Base-by-base conservation (phyloP, 129 eudicot genomes). In the Flaveria sonorensis region DNA sequence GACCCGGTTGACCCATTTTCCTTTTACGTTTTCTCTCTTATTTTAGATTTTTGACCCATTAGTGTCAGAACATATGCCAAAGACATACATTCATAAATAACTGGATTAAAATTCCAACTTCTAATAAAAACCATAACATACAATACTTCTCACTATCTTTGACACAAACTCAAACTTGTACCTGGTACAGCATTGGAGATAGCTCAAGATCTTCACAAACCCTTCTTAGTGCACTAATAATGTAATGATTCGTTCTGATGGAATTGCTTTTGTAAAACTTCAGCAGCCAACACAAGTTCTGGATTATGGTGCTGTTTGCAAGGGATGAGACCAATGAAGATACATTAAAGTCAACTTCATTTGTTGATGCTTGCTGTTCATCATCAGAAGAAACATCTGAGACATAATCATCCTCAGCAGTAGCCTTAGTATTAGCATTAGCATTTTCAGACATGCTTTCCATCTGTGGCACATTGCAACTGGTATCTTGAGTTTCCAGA, bases 101-200 rank as follows among this genome's bases (percentile, higher is more conserved):
- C n/a, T 56, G 51, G 36, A 13, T 36, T 39, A 51, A 70, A 61
- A 52, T 71, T 39, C 26, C 11, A 53, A 30, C 69, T 10, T 73
- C 62, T 71, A 13, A 28, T 63, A 72, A 7, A 23, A 52, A 51
- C 26, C 40, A 7, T 12, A n/a, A 51, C 36, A 36, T 8, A 18
- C 19, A 45, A 61, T 23, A 65, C 16, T 40, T 30, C 28, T 30
- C 48, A 48, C 28, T 18, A 47, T 53, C 5, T 13, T 63, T 47
- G 52, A 71, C 68, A 70, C 48, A 63, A 63, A 19, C 14, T 26
- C 14, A 57, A 72, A 14, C 30, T 65, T 63, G 66, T 86, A 95
- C 97, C 99, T 95, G 97, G 88, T 95, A 95, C 75, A 95, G 80
- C 97, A 91, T 95, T 43, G 99, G 99, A 78, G 99, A 84, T 57